Percentiles rank a stretch among this genome's conserved stretches.
These are phyloP conservation scores for Talaromyces sp. DNA, from an alignment of 2,329 filamentous ascomycete genomes.

Conservation along the genomic window DNA sequence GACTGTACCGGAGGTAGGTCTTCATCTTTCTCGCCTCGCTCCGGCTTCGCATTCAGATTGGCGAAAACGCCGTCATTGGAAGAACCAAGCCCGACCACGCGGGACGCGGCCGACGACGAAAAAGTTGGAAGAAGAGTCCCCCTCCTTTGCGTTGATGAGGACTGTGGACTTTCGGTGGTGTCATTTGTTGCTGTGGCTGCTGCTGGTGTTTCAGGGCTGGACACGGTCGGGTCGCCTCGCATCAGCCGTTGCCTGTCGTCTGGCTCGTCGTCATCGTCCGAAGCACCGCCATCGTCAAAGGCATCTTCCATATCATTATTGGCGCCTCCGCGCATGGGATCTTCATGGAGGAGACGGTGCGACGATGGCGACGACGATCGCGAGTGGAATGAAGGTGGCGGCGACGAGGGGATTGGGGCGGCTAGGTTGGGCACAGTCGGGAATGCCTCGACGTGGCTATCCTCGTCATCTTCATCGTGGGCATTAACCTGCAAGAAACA, in stretches of 20 bases:
- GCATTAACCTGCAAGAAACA: conserved; percentile 33
- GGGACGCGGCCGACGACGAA: conserved; percentile 31
- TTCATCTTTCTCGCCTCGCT: conserved; percentile 71
- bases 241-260: conserved; percentile 86
- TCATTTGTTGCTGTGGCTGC: conserved; percentile 25
- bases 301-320: conserved; percentile 85
- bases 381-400: conserved; percentile 78
- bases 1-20: conserved; percentile 81
- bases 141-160: conserved; percentile 37
- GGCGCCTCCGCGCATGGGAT: conserved; percentile 52
- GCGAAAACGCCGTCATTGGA: conserved; percentile 94
- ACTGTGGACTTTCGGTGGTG: conserved; percentile 15
- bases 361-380: conserved; percentile 64
- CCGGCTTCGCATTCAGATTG: conserved; percentile 86
- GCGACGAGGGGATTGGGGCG: conserved; percentile 34
- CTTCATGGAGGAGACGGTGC: conserved; percentile 49
- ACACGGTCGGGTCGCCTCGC: conserved; percentile 51
- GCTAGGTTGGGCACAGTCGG: conserved; percentile 24
- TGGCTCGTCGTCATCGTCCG: conserved; percentile 62
- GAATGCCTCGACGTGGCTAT: conserved; percentile 23
- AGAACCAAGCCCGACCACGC: conserved; percentile 55
- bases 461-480: conserved; percentile 39
- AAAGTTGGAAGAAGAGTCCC: conserved; percentile 54
- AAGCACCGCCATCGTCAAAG: conserved; percentile 76
- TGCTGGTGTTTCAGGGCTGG: conserved; percentile 23